These are phyloP conservation scores for Carex arenaria DNA, from an alignment of 202 grass and related monocot genomes.

Conservation along the genomic window DNA sequence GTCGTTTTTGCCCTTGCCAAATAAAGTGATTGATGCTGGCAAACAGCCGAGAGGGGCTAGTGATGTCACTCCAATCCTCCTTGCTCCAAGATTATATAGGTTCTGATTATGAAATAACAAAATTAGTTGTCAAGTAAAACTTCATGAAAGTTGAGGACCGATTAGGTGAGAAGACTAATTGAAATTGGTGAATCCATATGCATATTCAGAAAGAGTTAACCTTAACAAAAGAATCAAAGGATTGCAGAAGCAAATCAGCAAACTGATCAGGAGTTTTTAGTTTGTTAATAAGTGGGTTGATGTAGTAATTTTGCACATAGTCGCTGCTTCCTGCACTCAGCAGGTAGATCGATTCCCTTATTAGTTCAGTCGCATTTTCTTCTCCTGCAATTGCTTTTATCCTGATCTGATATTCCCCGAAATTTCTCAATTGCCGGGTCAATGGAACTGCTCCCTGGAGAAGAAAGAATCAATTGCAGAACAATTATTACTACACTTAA, in stretches of 20 bases:
- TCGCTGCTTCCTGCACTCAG: constrained; percentile 85
- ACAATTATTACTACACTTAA: neutral
- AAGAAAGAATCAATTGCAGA: neutral
- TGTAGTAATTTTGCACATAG: constrained; percentile 96
- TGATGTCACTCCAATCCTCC: constrained; percentile 86
- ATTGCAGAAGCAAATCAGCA: constrained; percentile 56
- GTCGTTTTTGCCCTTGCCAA: constrained; percentile 29
- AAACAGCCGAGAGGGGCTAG: constrained; percentile 83
- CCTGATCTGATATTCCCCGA: constrained; percentile 59
- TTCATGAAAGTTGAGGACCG: neutral
- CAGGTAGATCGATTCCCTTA: constrained; percentile 68
- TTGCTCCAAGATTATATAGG: constrained; percentile 61
- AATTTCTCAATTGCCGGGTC: constrained; percentile 55
- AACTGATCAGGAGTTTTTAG: constrained; percentile 69
- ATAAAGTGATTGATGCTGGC: constrained; percentile 66
- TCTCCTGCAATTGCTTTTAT: constrained; percentile 46
- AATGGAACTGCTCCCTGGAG: constrained; percentile 63
- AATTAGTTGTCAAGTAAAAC: neutral
- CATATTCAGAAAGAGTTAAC: neutral
- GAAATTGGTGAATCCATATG: neutral
- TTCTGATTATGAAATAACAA: constrained; percentile 23
- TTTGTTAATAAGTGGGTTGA: constrained; percentile 51
- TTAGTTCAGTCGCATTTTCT: constrained; percentile 39
- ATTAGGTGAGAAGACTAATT: neutral
- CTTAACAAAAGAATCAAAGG: constrained; percentile 66